Evolutionary conservation across 2,329 filamentous ascomycete species (phyloP), one percentile per base, ranked within the genome.

Genomic region (Neocucurbitaria cava): DNA sequence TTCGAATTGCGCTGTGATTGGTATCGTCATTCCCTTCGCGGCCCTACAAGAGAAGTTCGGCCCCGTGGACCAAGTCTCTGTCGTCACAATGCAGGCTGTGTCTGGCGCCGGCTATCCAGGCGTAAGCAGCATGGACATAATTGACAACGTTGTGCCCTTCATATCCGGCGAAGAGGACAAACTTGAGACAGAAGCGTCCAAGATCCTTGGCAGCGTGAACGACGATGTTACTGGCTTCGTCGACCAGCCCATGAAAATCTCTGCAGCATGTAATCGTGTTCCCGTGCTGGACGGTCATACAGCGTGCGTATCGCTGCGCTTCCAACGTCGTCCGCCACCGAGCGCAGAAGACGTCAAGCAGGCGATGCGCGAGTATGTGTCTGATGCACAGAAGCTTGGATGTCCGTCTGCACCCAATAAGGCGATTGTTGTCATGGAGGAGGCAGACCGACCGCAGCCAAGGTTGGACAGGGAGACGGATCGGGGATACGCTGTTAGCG

Each of bases 1-100:
- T 82, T 96, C 92, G 62, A 98, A 98, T 81, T 99, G 95, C 79
- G 94, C 94, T 52, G 94, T 97, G 71, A 96, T 98, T 69, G 94
- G 94, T 43, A 87, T 98, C 54, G 94, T 97, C 57, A 96, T 96
- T 60, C 95, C 95, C 21, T 94, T 97, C 72, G 92, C 92, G 10
- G 94, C 94, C 15, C 86, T 98, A 31, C 90, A 96, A 76, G 86
- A 88, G 47, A 87, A 86, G 67, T 96, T 98, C 70, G 95, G 94
- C 40, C 87, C 89, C n/a, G 82, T 89, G 26, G 82, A 85, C 61
- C 79, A 83, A 68, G 90, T 96, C 64, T 89, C 91, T 58, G 91
- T 98, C 47, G 92, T 97, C 66, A 98, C 95, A 39, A 88, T 96
- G 84, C 95, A 98, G 80, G 94, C 95, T 54, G 88, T 98, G 41